These are phyloP conservation scores for Blastobotrys terrestris DNA, from an alignment of 805 yeast genomes.

Conservation along the genomic window DNA sequence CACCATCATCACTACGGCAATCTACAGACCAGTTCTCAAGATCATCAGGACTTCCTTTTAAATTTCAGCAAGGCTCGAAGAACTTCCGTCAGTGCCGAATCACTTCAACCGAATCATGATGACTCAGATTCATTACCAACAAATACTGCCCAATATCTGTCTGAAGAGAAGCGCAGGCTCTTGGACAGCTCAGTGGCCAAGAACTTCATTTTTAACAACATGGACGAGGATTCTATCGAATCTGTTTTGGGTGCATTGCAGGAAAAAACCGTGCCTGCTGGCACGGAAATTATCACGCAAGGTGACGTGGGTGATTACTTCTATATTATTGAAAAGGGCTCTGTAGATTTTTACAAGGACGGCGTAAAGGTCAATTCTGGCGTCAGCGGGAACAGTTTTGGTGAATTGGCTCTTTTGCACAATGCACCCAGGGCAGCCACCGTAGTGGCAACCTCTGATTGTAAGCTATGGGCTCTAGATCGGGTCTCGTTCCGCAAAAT, in stretches of 20 bases:
- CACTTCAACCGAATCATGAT: conserved; percentile 7
- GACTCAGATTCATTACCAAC: not conserved
- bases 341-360: conserved; percentile 73
- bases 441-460: conserved; percentile 64
- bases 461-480: conserved; percentile 87
- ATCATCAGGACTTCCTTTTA: conserved; percentile 38
- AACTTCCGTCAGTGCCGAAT: conserved; percentile 83
- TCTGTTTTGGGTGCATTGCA: conserved; percentile 81
- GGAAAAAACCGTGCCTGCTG: conserved; percentile 56
- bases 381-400: conserved; percentile 88
- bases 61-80: conserved; percentile 68
- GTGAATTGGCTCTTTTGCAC: conserved; percentile 96
- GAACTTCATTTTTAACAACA: conserved; percentile 77
- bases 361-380: conserved; percentile 63
- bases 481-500: conserved; percentile 89
- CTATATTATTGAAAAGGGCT: conserved; percentile 78
- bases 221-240: conserved; percentile 70
- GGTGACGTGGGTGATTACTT: conserved; percentile 95
- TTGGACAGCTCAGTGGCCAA: conserved; percentile 65
- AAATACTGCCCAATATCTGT: conserved; percentile 14
- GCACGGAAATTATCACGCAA: conserved; percentile 68
- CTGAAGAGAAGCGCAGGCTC: conserved; percentile 54
- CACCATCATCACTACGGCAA: not conserved
- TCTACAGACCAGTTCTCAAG: not conserved
- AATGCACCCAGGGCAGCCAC: conserved; percentile 98